These are phyloP conservation scores for Peronospora farinosa DNA, from an alignment of 352 stramenopile genomes.

Conservation along the genomic window DNA sequence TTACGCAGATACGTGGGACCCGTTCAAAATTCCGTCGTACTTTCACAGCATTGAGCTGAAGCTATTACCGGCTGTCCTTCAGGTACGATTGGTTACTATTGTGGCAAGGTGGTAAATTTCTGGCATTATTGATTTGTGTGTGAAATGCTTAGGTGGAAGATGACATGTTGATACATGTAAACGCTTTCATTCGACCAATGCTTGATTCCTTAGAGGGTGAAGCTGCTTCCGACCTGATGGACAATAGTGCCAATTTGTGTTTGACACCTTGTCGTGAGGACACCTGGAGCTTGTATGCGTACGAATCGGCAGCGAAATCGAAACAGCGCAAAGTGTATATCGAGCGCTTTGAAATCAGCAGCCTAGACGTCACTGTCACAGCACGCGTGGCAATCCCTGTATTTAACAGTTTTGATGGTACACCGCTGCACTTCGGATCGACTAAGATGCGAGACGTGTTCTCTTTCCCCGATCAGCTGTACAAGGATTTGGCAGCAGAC, in stretches of 20 bases:
- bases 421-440: constrained; percentile 52
- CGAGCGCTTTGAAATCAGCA: constrained; percentile 47
- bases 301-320: constrained; percentile 21
- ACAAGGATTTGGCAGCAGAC: constrained; percentile 77
- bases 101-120: neutral
- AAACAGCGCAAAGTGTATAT: constrained; percentile 62
- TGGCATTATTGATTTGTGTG: constrained; percentile 3
- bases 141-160: constrained; percentile 43
- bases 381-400: constrained; percentile 71
- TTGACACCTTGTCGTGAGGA: neutral
- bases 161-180: constrained; percentile 40
- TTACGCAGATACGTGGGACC: constrained; percentile 48
- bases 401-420: constrained; percentile 78
- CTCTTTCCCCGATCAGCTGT: constrained; percentile 62
- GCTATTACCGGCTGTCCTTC: constrained; percentile 47
- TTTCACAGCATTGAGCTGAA: constrained; percentile 65
- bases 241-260: neutral
- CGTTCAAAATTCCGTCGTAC: constrained; percentile 42
- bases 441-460: constrained; percentile 64
- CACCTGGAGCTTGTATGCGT: constrained; percentile 21
- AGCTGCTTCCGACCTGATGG: neutral
- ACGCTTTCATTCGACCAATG: constrained; percentile 39
- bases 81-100: constrained; percentile 34
- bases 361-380: constrained; percentile 60
- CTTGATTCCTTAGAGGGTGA: constrained; percentile 33